Evolutionary conservation across 768 basidiomycete genomes (phyloP).

Genomic region (Mycena vitilis): DNA sequence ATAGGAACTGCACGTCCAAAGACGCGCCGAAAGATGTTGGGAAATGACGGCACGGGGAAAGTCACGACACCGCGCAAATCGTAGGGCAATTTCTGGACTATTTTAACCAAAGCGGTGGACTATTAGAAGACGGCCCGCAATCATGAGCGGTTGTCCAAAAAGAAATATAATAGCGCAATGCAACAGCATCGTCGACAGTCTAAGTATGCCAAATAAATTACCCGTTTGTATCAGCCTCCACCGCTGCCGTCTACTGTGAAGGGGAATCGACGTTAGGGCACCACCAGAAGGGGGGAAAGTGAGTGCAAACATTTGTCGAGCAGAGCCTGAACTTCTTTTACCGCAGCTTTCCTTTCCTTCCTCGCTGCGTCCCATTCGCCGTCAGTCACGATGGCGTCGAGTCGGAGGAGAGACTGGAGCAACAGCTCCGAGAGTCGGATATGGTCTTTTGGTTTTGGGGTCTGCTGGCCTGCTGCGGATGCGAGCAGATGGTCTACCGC

Average conservation of each 20-base stretch:
- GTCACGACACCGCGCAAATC: slow-evolving; percentile 25
- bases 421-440: slow-evolving; percentile 83
- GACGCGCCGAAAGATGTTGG: background rate
- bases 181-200: background rate
- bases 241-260: slow-evolving; percentile 17
- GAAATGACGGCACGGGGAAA: slow-evolving; percentile 3
- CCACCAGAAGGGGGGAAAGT: background rate
- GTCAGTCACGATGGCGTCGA: slow-evolving; percentile 85
- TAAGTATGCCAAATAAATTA: background rate
- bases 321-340: slow-evolving; percentile 84
- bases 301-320: slow-evolving; percentile 68
- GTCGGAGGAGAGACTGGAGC: slow-evolving; percentile 85
- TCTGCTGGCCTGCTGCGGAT: slow-evolving; percentile 35
- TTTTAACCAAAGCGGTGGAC: background rate
- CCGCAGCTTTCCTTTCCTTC: slow-evolving; percentile 84
- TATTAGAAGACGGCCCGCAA: background rate
- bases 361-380: slow-evolving; percentile 83
- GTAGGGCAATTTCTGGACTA: too few relatives aligned
- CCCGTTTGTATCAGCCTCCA: background rate
- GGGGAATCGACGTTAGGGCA: background rate
- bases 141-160: background rate
- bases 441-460: slow-evolving; percentile 50
- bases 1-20: background rate
- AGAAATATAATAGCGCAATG: background rate
- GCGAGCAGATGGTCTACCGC: slow-evolving; percentile 67